Evolutionary conservation across 148 eudicot species (phyloP).

Genomic region (Rhododendron henanense): DNA sequence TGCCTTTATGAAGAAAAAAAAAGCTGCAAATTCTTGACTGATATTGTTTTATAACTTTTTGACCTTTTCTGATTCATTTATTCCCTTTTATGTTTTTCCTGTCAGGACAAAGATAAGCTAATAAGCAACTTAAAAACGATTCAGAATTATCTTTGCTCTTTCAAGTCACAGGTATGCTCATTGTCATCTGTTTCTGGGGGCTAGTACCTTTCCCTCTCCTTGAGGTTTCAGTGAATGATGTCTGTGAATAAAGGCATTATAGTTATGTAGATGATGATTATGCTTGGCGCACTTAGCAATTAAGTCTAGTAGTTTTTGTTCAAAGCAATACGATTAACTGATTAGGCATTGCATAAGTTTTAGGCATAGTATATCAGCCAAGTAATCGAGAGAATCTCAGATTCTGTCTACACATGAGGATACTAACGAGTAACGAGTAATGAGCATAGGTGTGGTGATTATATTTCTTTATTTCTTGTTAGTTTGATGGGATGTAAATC

Average conservation of each 20-base stretch:
- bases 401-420: neutral
- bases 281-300: neutral
- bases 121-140: slow-evolving; percentile 76
- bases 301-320: neutral
- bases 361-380: neutral
- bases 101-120: slow-evolving; percentile 82
- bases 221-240: neutral
- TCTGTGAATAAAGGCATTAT: neutral
- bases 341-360: neutral
- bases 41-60: neutral
- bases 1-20: neutral
- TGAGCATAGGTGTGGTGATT: neutral
- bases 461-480: neutral
- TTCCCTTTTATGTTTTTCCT: slow-evolving; percentile 6
- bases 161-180: slow-evolving; percentile 71
- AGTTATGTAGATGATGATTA: neutral
- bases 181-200: neutral
- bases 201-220: neutral
- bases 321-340: neutral
- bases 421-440: neutral
- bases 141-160: slow-evolving; percentile 90
- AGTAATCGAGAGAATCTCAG: neutral
- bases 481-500: neutral
- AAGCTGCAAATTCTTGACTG: neutral
- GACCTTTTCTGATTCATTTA: neutral